phyloP scores from a whole-genome alignment of 2,329 filamentous ascomycete genomes.

The Fusarium annulatum region DNA sequence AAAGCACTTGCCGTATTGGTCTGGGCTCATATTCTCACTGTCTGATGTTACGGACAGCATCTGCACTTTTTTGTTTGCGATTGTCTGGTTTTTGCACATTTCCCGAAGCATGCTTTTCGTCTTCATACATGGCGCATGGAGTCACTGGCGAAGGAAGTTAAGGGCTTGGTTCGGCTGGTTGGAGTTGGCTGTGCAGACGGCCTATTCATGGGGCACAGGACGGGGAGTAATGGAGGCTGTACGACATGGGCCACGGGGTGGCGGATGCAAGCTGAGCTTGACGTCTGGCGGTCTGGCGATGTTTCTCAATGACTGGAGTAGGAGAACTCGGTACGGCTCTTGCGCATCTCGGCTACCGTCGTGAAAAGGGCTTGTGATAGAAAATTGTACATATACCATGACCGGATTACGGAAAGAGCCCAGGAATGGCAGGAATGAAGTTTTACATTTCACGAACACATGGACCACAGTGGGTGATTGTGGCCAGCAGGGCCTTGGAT shows the following conservation, averaged over 20 bases:
- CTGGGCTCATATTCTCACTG: slow-evolving; percentile 47
- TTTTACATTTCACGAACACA: slow-evolving; percentile 35
- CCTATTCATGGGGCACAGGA: slow-evolving; percentile 39
- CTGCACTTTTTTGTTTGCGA: slow-evolving; percentile 40
- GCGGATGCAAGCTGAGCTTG: slow-evolving; percentile 44
- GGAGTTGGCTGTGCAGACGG: slow-evolving; percentile 50
- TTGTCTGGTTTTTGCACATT: slow-evolving; percentile 50
- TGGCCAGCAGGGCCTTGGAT: not conserved
- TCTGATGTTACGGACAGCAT: slow-evolving; percentile 42
- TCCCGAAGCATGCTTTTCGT: slow-evolving; percentile 51
- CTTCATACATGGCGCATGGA: slow-evolving; percentile 56
- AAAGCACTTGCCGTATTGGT: slow-evolving; percentile 27
- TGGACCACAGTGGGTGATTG: slow-evolving; percentile 1
- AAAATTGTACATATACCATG: slow-evolving; percentile 57
- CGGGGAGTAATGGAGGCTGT: slow-evolving; percentile 43
- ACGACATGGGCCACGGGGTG: slow-evolving; percentile 26
- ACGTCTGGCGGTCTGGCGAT: slow-evolving; percentile 27
- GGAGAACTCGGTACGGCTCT: slow-evolving; percentile 27
- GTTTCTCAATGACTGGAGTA: slow-evolving; percentile 34
- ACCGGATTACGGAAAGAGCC: slow-evolving; percentile 49
- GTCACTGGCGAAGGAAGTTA: slow-evolving; percentile 52
- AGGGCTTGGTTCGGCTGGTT: slow-evolving; percentile 51
- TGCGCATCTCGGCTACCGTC: slow-evolving; percentile 39
- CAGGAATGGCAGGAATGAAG: slow-evolving; percentile 46
- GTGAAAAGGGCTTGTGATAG: slow-evolving; percentile 45